Evolutionary conservation across 768 basidiomycete genomes (phyloP), one percentile per base, ranked within the genome.

Genomic region (Psilocybe tampanensis): DNA sequence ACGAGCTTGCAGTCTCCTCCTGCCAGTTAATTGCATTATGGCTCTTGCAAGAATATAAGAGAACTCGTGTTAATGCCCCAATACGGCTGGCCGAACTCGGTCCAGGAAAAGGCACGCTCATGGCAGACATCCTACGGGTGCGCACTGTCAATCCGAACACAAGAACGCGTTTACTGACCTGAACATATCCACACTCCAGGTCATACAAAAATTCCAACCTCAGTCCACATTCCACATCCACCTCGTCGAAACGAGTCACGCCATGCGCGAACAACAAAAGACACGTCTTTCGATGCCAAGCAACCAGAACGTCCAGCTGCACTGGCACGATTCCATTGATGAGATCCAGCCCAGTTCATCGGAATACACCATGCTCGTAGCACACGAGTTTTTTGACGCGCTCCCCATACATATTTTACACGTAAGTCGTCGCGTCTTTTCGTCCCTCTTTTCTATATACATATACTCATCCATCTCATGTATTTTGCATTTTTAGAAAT

Each of bases 361-460:
- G 9, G 68, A 71, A 48, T 98, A 87, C 70, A 95, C 94, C 0
- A 86, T 97, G 77, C 70, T 97, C 21, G 75, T 98, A 15, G 97
- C 97, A 0, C 95, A 99, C 71, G 97, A 98, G 67, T 96, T 98
- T 74, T 98, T 99, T 60, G 97, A 98, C 68, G 95, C 95, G 0
- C 78, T 99, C 43, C 96, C 97, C 0, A 86, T 98, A 45, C 92
- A 97, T 70, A 76, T 95, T 34, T 75, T 98, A 34, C 86, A 96
- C 78, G 95, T 94, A 61, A 11, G 78, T 68, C 15, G 13, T 21
- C 5, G 39, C 4, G 15, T 22, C 6, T n/a, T 26, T 5, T 47
- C 17, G 3, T n/a, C 9, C 15, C 50, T 42, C 12, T 43, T 34
- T 11, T 26, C 47, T 36, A 9, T 17, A 42, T 19, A 13, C 33